phyloP scores from a whole-genome alignment of 169 alveolate species.

The Eimeria praecox region DNA sequence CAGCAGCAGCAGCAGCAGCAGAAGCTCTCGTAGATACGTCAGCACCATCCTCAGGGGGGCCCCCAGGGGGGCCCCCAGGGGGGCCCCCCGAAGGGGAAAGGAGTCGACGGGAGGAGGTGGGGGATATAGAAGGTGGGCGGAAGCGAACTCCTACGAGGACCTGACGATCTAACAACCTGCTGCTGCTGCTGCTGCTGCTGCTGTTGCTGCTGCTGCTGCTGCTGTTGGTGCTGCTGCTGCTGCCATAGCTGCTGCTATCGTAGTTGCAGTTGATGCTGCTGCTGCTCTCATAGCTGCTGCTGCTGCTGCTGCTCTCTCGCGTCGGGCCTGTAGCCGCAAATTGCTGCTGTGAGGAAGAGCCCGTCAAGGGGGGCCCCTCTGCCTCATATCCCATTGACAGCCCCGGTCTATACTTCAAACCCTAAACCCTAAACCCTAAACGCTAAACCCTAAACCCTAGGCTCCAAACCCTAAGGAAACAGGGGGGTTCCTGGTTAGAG shows the following conservation, averaged over 20 bases:
- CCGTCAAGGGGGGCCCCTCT: background rate
- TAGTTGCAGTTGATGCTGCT: background rate
- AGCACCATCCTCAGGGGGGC: background rate
- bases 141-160: conserved; percentile 46
- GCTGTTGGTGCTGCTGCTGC: conserved; percentile 50
- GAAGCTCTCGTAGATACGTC: background rate
- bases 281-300: conserved; percentile 3
- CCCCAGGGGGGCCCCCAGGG: conserved; percentile 42
- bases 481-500: background rate
- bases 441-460: background rate
- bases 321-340: background rate
- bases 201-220: conserved; percentile 33
- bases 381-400: background rate
- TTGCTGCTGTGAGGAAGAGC: background rate
- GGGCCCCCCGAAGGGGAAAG: background rate
- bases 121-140: background rate
- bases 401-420: background rate
- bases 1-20: background rate
- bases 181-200: conserved; percentile 1
- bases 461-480: background rate
- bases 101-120: background rate
- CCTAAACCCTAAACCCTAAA: conserved; percentile 61
- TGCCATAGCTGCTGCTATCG: conserved; percentile 8
- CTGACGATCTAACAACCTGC: background rate
- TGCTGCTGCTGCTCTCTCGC: background rate